Evolutionary conservation across 2,329 filamentous ascomycete species (phyloP).

Genomic region (Penicillium concentricum): DNA sequence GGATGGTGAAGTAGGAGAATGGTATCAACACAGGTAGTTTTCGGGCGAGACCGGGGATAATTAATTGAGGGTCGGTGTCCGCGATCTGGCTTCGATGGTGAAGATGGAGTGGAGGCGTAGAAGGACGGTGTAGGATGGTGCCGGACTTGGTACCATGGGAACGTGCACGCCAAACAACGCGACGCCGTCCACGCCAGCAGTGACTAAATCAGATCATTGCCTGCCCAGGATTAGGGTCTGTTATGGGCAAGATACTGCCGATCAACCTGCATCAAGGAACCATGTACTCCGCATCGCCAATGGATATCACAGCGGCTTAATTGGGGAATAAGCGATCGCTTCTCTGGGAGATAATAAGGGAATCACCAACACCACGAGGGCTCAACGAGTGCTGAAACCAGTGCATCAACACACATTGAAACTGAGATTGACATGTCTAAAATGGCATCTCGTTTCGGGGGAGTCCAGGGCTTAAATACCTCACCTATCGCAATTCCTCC

Average conservation of each 20-base stretch:
- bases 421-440: neutral
- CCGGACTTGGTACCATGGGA: constrained; percentile 25
- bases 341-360: neutral
- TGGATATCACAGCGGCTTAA: constrained; percentile 41
- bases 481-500: neutral
- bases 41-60: constrained; percentile 41
- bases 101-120: constrained; percentile 42
- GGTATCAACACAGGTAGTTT: constrained; percentile 42
- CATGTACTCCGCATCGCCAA: constrained; percentile 43
- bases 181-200: constrained; percentile 37
- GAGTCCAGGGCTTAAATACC: neutral
- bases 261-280: constrained; percentile 22
- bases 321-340: constrained; percentile 16
- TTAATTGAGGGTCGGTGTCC: constrained; percentile 41
- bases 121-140: constrained; percentile 26
- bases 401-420: too few relatives aligned
- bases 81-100: constrained; percentile 34
- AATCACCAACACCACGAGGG: neutral
- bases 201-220: constrained; percentile 39
- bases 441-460: neutral
- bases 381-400: too few relatives aligned
- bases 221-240: constrained; percentile 42
- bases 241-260: constrained; percentile 19
- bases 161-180: constrained; percentile 40
- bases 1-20: constrained; percentile 43